A percentile compares a stretch with the other conserved stretches of the same genome.
phyloP scores from a whole-genome alignment of 768 basidiomycete species.

The Glaciozyma antarctica region DNA sequence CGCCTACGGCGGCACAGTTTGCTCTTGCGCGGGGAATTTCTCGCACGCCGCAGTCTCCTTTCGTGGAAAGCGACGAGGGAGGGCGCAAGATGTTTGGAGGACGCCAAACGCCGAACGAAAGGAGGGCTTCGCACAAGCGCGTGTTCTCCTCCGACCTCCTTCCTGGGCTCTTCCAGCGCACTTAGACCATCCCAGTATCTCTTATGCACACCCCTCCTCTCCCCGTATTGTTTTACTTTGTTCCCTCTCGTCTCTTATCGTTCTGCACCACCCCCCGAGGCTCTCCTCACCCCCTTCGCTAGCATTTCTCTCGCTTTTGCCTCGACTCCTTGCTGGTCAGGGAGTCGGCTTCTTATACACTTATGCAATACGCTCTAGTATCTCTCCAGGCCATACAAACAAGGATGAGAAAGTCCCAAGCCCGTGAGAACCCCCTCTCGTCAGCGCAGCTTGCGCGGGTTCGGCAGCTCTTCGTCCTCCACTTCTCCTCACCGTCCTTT shows the following conservation, averaged over 20 bases:
- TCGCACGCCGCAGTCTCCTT: not conserved
- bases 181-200: too few species aligned
- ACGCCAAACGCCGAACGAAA: conserved; percentile 16
- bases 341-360: too few species aligned
- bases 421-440: too few species aligned
- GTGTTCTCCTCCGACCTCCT: not conserved
- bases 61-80: not conserved
- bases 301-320: not conserved
- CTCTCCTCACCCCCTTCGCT: not conserved
- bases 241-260: not conserved
- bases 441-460: too few species aligned
- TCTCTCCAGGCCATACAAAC: too few species aligned
- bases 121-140: conserved; percentile 19
- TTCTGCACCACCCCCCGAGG: too few species aligned
- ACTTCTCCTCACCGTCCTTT: too few species aligned
- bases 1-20: not conserved
- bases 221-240: not conserved
- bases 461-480: too few species aligned
- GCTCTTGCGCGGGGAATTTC: not conserved
- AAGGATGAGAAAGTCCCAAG: too few species aligned
- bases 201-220: not conserved
- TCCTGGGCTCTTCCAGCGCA: too few species aligned
- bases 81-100: conserved; percentile 12
- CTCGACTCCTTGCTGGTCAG: not conserved
- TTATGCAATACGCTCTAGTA: too few species aligned